Evolutionary conservation across 805 yeast genomes (phyloP), one percentile per base, ranked within the genome.

Genomic region (Nakazawaea holstii): DNA sequence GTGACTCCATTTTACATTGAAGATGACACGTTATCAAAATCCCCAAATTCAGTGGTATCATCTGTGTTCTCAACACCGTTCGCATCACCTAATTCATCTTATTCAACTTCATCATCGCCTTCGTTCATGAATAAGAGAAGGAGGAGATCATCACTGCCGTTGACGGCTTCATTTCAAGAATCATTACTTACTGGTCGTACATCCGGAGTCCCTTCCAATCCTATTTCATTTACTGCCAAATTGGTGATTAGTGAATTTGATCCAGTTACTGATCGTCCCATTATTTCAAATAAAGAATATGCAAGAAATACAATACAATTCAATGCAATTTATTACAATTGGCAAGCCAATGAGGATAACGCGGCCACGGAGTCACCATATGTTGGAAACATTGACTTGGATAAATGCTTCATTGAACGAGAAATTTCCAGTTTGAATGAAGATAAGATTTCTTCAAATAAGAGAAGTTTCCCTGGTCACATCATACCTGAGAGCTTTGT

Each of bases 371-470:
- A 28, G 8, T 57, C 65, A 1, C 69, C 69, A 2, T 66, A 64
- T 49, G 65, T 64, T 33, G 64, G 65, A 2, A 58, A 55, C 7
- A 53, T 65, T 8, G 62, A 62, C 44, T 30, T 65, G 30, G 64
- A 59, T 32, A 53, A 50, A 24, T 49, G 53, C 39, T 62, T 55
- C 47, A 51, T 61, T 13, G 47, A 53, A 2, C 44, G 52, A 31
- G 65, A 59, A 38, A 26, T 39, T 14, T 8, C 10, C 20, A 35
- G 27, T n/a, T 28, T 35, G 32, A 11, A 29, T 14, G 36, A 29
- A 4, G 11, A 29, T 31, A 20, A 14, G 36, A 8, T 30, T 7
- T 7, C 24, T 20, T 5, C n/a, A 14, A 26, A n/a, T 26, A 37
- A 38, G 24, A 49, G 66, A 29, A 53, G 51, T 42, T 59, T 62